Conservation (phyloP, 164 flowering plant species). For the Santalum album region DNA sequence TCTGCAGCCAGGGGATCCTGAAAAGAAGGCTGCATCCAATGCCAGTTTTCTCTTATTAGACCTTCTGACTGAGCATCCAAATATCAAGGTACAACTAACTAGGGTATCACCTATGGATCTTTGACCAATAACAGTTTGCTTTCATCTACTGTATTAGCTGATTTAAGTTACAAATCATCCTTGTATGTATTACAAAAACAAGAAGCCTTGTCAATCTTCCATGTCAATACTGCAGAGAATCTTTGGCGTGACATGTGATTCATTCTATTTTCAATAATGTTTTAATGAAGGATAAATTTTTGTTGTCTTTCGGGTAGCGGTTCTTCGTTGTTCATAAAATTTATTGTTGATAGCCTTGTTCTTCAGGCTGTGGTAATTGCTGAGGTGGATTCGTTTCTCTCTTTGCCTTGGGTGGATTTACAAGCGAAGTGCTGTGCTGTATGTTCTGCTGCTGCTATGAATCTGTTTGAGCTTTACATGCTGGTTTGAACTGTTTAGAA, state of each 20-base stretch:
- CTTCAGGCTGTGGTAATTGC: constrained; percentile 88
- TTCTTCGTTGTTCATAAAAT: too few relatives aligned
- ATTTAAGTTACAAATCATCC: too few relatives aligned
- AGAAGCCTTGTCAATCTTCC: too few relatives aligned
- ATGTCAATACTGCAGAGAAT: too few relatives aligned
- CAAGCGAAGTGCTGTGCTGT: constrained; percentile 89
- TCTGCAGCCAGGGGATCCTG: constrained; percentile 93
- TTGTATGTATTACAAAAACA: too few relatives aligned
- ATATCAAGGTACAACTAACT: constrained; percentile 89
- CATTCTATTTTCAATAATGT: too few relatives aligned
- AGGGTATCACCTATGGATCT: not conserved
- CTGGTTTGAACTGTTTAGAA: not conserved
- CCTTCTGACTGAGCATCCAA: constrained; percentile 85
- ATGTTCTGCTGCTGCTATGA: constrained; percentile 25
- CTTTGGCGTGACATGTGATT: too few relatives aligned
- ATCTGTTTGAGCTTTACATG: not conserved
- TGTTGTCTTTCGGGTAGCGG: too few relatives aligned
- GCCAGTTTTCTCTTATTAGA: constrained; percentile 76
- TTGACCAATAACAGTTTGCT: too few relatives aligned
- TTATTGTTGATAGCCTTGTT: constrained; percentile 8
- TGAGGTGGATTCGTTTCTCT: constrained; percentile 90
- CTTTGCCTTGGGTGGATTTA: constrained; percentile 75
- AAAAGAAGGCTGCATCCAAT: constrained; percentile 74
- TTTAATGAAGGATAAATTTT: too few relatives aligned
- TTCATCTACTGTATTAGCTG: too few relatives aligned